phyloP scores from a whole-genome alignment of 768 basidiomycete species.

The Mycena rebaudengoi region DNA sequence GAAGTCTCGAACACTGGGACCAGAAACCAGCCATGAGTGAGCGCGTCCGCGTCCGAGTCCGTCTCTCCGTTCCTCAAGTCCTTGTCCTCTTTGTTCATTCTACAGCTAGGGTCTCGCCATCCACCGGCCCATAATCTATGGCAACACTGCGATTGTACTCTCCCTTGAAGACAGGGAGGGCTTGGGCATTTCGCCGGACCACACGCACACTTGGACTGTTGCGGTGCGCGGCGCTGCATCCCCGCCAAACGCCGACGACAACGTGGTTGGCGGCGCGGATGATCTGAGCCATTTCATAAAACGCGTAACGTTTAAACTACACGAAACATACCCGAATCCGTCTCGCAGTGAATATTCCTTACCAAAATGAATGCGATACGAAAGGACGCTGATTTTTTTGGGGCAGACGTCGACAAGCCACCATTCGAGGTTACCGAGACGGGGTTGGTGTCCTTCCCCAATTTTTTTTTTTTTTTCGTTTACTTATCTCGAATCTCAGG shows the following conservation, averaged over 20 bases:
- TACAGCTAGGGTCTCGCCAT: constrained; percentile 80
- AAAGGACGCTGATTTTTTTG: too few species aligned
- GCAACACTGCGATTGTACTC: constrained; percentile 88
- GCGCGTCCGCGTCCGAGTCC: constrained; percentile 78
- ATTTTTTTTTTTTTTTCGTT: neutral
- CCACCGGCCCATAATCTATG: constrained; percentile 92
- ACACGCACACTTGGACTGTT: constrained; percentile 97
- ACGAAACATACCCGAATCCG: constrained; percentile 95
- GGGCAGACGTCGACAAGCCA: constrained; percentile 85
- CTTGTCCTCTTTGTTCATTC: constrained; percentile 6
- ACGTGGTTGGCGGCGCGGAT: constrained; percentile 89
- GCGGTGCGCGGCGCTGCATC: constrained; percentile 91
- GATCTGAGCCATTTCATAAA: constrained; percentile 93
- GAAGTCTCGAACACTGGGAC: too few species aligned
- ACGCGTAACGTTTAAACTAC: constrained; percentile 95
- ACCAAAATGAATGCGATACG: too few species aligned
- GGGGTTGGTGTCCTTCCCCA: constrained; percentile 59
- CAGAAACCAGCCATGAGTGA: too few species aligned
- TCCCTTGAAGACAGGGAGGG: constrained; percentile 73
- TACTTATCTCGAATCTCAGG: constrained; percentile 43
- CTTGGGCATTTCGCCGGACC: constrained; percentile 68
- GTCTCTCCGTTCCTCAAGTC: constrained; percentile 19
- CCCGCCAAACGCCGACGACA: constrained; percentile 69
- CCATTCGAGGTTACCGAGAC: constrained; percentile 97
- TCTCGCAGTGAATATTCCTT: constrained; percentile 75